A percentile compares a stretch with the other conserved stretches of the same genome.
Conservation (phyloP, 2,329 filamentous ascomycete genomes). For the Endothia cerciana region DNA sequence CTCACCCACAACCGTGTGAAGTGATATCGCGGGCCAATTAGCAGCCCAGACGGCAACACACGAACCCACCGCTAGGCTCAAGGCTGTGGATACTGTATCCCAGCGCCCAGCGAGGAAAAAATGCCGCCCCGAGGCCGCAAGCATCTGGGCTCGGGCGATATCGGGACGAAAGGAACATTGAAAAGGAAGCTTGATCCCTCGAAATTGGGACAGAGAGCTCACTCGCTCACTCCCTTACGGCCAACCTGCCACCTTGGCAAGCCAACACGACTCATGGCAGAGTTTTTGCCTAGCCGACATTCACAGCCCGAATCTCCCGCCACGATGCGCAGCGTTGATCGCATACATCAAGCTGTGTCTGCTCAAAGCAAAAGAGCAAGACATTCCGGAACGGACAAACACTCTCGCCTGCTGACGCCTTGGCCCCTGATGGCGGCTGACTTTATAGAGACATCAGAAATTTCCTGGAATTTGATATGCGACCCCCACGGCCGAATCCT, state of each 20-base stretch:
- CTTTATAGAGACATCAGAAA: neutral
- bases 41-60: conserved; percentile 31
- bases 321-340: conserved; percentile 8
- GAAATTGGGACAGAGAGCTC: neutral
- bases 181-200: conserved; percentile 21
- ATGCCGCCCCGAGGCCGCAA: conserved; percentile 29
- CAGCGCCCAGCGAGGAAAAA: conserved; percentile 34
- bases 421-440: neutral
- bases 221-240: neutral
- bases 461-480: conserved; percentile 19
- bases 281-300: neutral
- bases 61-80: conserved; percentile 30
- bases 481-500: conserved; percentile 28
- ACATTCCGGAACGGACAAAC: neutral
- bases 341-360: neutral
- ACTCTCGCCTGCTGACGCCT: neutral
- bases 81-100: conserved; percentile 33
- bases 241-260: conserved; percentile 18
- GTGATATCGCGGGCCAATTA: conserved; percentile 38
- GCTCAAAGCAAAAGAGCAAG: conserved; percentile 3
- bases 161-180: conserved; percentile 23
- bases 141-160: conserved; percentile 29
- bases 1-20: conserved; percentile 31
- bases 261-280: conserved; percentile 24
- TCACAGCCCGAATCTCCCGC: neutral